Evolutionary conservation across 176 grass and related monocot genomes (phyloP).

Genomic region (Calamus simplicifolius): DNA sequence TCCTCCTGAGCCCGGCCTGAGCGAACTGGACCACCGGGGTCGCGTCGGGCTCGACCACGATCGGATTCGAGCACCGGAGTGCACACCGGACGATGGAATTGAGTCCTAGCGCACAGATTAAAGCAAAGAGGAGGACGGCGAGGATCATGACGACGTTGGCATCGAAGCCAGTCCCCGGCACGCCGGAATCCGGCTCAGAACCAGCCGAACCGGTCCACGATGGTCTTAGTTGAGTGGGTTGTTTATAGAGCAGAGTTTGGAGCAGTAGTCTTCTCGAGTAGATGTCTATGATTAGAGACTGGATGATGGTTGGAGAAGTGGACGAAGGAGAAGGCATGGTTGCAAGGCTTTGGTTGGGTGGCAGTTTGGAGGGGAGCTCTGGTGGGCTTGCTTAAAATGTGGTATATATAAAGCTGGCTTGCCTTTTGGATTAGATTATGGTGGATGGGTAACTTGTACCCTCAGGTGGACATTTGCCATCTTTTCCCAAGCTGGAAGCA

Average conservation of each 20-base stretch:
- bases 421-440: too few species aligned
- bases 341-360: background rate
- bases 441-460: conserved; percentile 1
- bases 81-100: conserved; percentile 64
- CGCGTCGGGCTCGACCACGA: conserved; percentile 15
- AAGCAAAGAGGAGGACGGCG: conserved; percentile 59
- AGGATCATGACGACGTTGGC: conserved; percentile 78
- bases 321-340: conserved; percentile 28
- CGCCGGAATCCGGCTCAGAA: background rate
- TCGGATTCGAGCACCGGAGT: conserved; percentile 43
- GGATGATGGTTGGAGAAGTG: conserved; percentile 11
- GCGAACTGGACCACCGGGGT: conserved; percentile 32
- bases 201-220: background rate
- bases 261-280: conserved; percentile 62
- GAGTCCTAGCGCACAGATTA: conserved; percentile 71
- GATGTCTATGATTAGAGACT: conserved; percentile 17
- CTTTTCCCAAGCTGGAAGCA: conserved; percentile 12
- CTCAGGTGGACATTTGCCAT: background rate
- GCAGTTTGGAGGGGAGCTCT: background rate
- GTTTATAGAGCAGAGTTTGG: conserved; percentile 38
- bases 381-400: background rate
- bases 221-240: conserved; percentile 34
- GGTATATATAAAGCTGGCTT: background rate
- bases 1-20: conserved; percentile 42
- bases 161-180: conserved; percentile 33